phyloP scores from a whole-genome alignment of 345 rosid species.

The Mangifera indica region DNA sequence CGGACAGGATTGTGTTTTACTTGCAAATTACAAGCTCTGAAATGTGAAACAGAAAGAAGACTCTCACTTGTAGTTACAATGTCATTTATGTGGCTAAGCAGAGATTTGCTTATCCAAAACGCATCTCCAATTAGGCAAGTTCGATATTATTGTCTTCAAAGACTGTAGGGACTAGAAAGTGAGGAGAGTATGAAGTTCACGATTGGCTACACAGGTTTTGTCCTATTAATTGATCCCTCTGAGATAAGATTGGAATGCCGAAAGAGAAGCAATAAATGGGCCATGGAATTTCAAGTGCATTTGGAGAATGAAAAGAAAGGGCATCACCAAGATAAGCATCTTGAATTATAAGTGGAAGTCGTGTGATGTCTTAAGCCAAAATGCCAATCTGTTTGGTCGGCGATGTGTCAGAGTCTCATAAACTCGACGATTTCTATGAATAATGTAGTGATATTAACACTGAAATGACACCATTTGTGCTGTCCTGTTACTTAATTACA shows the following conservation, averaged over 20 bases:
- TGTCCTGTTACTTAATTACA: neutral
- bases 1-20: conserved; percentile 24
- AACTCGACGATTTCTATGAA: neutral
- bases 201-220: neutral
- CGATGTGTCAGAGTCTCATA: neutral
- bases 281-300: conserved; percentile 20
- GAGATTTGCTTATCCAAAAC: neutral
- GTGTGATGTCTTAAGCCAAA: conserved; percentile 17
- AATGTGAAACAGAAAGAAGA: conserved; percentile 25
- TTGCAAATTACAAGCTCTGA: conserved; percentile 22
- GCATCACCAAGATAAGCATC: conserved; percentile 32
- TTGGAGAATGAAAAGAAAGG: conserved; percentile 29
- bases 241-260: conserved; percentile 23
- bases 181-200: conserved; percentile 2
- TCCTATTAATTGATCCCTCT: conserved; percentile 19
- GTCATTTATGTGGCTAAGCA: conserved; percentile 3
- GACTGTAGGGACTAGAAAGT: conserved; percentile 4
- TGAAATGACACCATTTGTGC: neutral
- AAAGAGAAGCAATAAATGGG: conserved; percentile 8
- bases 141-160: conserved; percentile 1
- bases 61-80: conserved; percentile 23
- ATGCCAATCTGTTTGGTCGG: neutral
- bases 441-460: neutral
- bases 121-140: neutral
- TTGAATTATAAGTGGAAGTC: conserved; percentile 25